These are phyloP conservation scores for Podosphaera xanthii DNA, from an alignment of 2,329 filamentous ascomycete genomes.

Conservation along the genomic window DNA sequence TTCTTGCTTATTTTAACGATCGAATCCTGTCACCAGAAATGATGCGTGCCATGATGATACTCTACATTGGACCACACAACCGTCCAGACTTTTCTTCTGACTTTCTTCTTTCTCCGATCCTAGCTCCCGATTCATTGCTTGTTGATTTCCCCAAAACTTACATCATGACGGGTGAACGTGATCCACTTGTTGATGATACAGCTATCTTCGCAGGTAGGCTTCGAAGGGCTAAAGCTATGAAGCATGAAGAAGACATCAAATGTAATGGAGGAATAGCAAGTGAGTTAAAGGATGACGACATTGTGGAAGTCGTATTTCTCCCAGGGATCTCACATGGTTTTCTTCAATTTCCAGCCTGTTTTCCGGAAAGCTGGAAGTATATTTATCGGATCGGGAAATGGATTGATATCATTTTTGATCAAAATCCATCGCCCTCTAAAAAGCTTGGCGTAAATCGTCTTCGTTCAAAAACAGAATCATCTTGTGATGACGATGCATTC, in stretches of 20 bases:
- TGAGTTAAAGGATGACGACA: conserved; percentile 47
- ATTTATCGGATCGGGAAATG: conserved; percentile 58
- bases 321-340: conserved; percentile 88
- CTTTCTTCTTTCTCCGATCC: conserved; percentile 70
- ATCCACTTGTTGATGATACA: conserved; percentile 88
- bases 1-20: conserved; percentile 96
- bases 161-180: conserved; percentile 82
- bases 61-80: conserved; percentile 86
- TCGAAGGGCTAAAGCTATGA: conserved; percentile 49
- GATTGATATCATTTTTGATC: conserved; percentile 60
- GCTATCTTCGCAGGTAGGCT: conserved; percentile 84
- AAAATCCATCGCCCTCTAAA: neutral
- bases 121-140: conserved; percentile 67
- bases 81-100: conserved; percentile 82
- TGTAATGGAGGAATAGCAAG: conserved; percentile 29
- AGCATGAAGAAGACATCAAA: conserved; percentile 26
- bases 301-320: conserved; percentile 63
- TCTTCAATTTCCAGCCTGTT: conserved; percentile 70
- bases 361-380: conserved; percentile 75
- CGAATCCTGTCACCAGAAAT: conserved; percentile 87
- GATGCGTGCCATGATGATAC: conserved; percentile 97
- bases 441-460: conserved; percentile 5
- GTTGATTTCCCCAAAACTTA: conserved; percentile 83
- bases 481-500: conserved; percentile 55
- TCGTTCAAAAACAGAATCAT: conserved; percentile 10